phyloP scores from a whole-genome alignment of 371 early-diverging fungal genomes.

The Funneliformis caledonium region DNA sequence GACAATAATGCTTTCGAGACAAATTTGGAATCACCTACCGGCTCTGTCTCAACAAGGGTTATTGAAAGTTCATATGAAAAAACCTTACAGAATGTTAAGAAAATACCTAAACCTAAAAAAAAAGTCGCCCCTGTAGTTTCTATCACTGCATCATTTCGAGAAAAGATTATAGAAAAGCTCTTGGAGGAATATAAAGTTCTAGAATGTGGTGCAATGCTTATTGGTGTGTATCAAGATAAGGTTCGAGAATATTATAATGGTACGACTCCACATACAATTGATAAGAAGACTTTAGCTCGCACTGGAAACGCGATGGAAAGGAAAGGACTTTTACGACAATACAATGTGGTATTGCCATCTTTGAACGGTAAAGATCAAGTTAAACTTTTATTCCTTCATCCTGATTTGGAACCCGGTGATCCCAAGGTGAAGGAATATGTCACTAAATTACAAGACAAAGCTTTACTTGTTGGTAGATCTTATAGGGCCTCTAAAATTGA shows the following conservation, averaged over 20 bases:
- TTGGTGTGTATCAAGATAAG: conserved; percentile 7
- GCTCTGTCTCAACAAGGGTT: background rate
- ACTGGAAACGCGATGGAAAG: conserved; percentile 24
- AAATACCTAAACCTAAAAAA: background rate
- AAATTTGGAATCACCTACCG: too few species aligned
- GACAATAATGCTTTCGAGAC: too few species aligned
- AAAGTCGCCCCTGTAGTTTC: background rate
- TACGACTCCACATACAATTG: conserved; percentile 14
- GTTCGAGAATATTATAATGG: background rate
- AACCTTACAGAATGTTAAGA: background rate
- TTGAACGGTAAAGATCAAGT: conserved; percentile 21
- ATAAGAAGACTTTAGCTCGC: conserved; percentile 35
- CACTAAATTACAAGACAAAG: conserved; percentile 29
- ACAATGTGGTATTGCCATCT: conserved; percentile 7
- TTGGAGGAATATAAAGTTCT: conserved; percentile 35
- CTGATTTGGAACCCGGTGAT: conserved; percentile 5
- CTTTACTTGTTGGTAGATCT: conserved; percentile 33
- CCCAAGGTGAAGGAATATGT: conserved; percentile 32
- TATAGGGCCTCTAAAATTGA: conserved; percentile 26
- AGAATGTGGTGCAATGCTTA: conserved; percentile 17
- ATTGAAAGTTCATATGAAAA: background rate
- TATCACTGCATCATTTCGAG: conserved; percentile 11
- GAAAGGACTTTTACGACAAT: conserved; percentile 10
- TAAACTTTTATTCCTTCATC: conserved; percentile 28
- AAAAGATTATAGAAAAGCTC: conserved; percentile 21